Evolutionary conservation across 257 asterid genomes (phyloP).

Genomic region (Rauvolfia tetraphylla): DNA sequence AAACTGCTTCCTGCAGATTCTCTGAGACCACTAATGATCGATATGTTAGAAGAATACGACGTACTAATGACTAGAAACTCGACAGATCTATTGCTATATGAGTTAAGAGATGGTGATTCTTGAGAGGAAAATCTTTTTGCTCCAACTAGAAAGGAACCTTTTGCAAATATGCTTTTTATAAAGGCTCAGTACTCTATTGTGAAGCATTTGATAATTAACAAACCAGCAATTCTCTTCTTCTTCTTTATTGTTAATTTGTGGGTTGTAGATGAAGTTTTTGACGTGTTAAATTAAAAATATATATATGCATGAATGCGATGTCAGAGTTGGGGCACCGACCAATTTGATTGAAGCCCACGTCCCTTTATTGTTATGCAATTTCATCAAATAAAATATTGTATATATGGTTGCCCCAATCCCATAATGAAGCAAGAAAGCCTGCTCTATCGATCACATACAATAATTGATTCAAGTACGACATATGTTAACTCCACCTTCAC

Average conservation of each 20-base stretch:
- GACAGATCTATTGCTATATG: too few species aligned
- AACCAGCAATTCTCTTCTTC: not conserved
- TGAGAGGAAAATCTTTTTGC: too few species aligned
- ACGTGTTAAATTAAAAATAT: not conserved
- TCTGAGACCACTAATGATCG: too few species aligned
- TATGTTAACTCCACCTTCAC: not conserved
- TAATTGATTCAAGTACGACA: not conserved
- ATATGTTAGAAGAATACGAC: too few species aligned
- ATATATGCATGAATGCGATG: not conserved
- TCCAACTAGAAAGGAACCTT: not conserved
- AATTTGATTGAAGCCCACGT: conserved; percentile 10
- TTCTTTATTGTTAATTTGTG: not conserved
- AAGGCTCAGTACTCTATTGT: not conserved
- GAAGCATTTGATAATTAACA: not conserved
- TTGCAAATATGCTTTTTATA: not conserved
- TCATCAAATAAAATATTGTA: not conserved
- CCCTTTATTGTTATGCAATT: not conserved
- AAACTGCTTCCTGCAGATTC: too few species aligned
- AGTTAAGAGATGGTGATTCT: too few species aligned
- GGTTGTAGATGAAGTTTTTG: not conserved
- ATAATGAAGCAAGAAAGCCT: not conserved
- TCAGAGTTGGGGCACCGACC: conserved; percentile 11
- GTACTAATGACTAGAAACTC: too few species aligned
- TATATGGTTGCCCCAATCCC: too few species aligned
- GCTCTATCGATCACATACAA: not conserved